These are phyloP conservation scores for Crithidia bombi DNA, from an alignment of 208 protist species.

Conservation along the genomic window DNA sequence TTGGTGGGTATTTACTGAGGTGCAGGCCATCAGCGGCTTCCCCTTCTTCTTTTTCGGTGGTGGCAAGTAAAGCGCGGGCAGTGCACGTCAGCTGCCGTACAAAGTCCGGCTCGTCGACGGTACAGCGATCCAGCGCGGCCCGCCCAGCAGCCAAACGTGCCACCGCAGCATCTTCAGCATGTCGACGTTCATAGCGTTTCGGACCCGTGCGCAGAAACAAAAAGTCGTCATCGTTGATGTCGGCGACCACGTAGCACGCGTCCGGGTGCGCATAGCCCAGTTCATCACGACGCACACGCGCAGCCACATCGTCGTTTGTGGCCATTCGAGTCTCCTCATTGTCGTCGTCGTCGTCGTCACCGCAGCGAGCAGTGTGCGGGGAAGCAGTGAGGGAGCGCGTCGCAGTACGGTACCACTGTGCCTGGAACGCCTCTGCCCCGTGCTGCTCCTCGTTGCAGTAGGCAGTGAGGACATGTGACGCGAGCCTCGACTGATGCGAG, in stretches of 20 bases:
- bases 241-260: conserved; percentile 55
- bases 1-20: too few relatives aligned
- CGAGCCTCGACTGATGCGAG: background rate
- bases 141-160: conserved; percentile 8
- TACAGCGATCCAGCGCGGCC: conserved; percentile 15
- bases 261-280: conserved; percentile 50
- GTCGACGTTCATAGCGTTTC: conserved; percentile 11
- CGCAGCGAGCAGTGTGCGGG: too few relatives aligned
- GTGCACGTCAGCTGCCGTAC: conserved; percentile 2
- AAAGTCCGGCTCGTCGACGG: conserved; percentile 14
- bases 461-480: background rate
- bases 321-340: background rate
- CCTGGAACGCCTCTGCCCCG: background rate
- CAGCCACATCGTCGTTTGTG: background rate
- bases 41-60: background rate
- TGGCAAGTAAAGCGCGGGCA: background rate
- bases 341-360: background rate
- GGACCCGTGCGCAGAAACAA: conserved; percentile 53
- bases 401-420: conserved; percentile 12
- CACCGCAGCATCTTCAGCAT: conserved; percentile 22
- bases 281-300: conserved; percentile 31
- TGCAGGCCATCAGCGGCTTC: background rate
- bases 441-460: background rate
- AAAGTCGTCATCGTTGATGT: conserved; percentile 87
- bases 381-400: background rate